Percentiles rank a stretch among this genome's conserved stretches.
phyloP scores from a whole-genome alignment of 768 basidiomycete species.

The Rhodotorula taiwanensis region DNA sequence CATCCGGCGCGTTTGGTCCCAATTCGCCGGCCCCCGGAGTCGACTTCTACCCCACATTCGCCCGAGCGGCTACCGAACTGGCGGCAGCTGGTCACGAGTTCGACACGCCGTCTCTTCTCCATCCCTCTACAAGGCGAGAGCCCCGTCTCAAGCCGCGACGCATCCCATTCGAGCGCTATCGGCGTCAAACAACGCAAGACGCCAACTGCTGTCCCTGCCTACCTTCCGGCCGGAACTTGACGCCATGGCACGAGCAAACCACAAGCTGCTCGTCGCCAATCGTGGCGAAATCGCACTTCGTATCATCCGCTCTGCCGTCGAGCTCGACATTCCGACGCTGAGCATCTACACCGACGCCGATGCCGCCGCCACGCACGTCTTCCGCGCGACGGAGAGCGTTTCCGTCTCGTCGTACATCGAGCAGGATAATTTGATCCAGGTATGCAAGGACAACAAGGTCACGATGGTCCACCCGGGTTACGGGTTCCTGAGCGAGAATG shows the following conservation, averaged over 20 bases:
- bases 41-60: too few species aligned
- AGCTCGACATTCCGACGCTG: conserved; percentile 54
- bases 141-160: too few species aligned
- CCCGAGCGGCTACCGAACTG: too few species aligned
- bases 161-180: too few species aligned
- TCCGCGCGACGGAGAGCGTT: conserved; percentile 47
- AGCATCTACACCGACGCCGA: conserved; percentile 59
- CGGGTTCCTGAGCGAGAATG: conserved; percentile 40
- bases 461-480: conserved; percentile 42
- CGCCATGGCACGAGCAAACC: neutral
- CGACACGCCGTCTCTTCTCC: too few species aligned
- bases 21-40: too few species aligned
- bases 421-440: conserved; percentile 34
- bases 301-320: conserved; percentile 55
- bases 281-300: conserved; percentile 67
- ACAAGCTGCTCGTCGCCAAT: conserved; percentile 55
- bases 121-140: too few species aligned
- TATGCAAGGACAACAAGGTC: conserved; percentile 7
- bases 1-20: too few species aligned
- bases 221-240: neutral
- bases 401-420: conserved; percentile 46
- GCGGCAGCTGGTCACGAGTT: too few species aligned
- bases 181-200: too few species aligned
- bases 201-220: too few species aligned
- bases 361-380: conserved; percentile 56